Conservation (phyloP, 345 rosid species). For the Aurinia saxatilis region DNA sequence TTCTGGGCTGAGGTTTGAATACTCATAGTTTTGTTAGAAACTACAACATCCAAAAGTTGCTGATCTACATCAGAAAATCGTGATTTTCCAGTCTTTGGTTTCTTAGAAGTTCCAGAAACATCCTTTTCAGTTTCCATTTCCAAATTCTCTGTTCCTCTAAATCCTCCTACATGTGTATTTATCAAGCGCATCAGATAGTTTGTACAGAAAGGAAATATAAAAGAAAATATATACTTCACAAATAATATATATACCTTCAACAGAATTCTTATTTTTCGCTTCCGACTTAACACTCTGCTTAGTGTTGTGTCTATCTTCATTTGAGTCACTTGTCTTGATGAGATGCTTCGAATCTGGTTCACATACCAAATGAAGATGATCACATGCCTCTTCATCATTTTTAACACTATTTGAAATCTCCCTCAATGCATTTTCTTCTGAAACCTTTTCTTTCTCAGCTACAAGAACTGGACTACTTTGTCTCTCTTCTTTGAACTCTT, state of each 20-base stretch:
- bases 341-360: slow-evolving; percentile 40
- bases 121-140: slow-evolving; percentile 56
- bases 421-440: slow-evolving; percentile 7
- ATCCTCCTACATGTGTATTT: slow-evolving; percentile 41
- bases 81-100: slow-evolving; percentile 43
- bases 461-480: slow-evolving; percentile 4
- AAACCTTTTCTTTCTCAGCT: slow-evolving; percentile 21
- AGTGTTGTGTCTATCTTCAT: slow-evolving; percentile 32
- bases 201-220: neutral
- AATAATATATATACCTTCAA: slow-evolving; percentile 51
- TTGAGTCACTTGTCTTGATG: slow-evolving; percentile 34
- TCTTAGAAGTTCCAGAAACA: slow-evolving; percentile 48
- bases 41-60: slow-evolving; percentile 33
- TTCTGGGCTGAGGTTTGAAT: slow-evolving; percentile 31
- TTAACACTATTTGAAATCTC: slow-evolving; percentile 12
- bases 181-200: slow-evolving; percentile 15
- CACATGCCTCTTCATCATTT: slow-evolving; percentile 32
- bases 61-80: slow-evolving; percentile 31
- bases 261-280: slow-evolving; percentile 37
- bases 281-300: slow-evolving; percentile 51
- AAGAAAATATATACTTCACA: slow-evolving; percentile 6
- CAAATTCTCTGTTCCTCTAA: slow-evolving; percentile 45
- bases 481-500: slow-evolving; percentile 33
- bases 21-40: slow-evolving; percentile 30
- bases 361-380: slow-evolving; percentile 32